phyloP scores from a whole-genome alignment of 2,329 filamentous ascomycete species.

The Cadophora luteo-olivacea region DNA sequence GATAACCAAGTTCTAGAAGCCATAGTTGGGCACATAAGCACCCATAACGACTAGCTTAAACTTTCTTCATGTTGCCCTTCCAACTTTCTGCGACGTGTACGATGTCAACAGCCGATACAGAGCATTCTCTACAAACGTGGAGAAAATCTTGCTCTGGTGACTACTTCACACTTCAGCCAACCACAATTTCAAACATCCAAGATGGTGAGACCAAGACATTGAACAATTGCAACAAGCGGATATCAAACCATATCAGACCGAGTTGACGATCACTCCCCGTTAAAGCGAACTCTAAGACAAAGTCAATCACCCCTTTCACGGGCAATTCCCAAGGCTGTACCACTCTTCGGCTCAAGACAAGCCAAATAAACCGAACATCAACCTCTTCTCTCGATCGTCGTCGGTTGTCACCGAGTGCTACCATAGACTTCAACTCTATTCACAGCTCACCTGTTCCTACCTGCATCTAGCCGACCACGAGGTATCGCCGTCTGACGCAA shows the following conservation, averaged over 20 bases:
- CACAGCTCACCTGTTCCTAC: constrained; percentile 4
- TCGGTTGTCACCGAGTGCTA: not conserved
- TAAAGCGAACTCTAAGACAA: not conserved
- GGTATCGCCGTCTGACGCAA: constrained; percentile 15
- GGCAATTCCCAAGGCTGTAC: not conserved
- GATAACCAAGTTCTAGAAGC: constrained; percentile 1
- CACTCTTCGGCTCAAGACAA: not conserved
- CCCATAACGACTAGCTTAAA: not conserved
- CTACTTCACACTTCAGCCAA: too few relatives aligned
- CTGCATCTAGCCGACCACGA: constrained; percentile 2
- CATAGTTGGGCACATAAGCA: constrained; percentile 7
- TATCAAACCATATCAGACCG: not conserved
- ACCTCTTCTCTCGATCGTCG: not conserved
- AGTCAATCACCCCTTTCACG: not conserved
- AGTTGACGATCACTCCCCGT: not conserved
- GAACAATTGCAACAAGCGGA: not conserved
- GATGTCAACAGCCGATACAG: not conserved
- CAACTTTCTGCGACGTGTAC: constrained; percentile 3
- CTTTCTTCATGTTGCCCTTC: constrained; percentile 7
- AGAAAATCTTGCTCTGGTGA: not conserved
- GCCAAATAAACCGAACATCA: not conserved
- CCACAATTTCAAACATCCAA: too few relatives aligned
- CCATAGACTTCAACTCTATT: not conserved
- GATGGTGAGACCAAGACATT: too few relatives aligned
- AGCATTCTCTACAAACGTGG: not conserved